phyloP scores from a whole-genome alignment of 495 filamentous ascomycete species.

The Choiromyces venosus region DNA sequence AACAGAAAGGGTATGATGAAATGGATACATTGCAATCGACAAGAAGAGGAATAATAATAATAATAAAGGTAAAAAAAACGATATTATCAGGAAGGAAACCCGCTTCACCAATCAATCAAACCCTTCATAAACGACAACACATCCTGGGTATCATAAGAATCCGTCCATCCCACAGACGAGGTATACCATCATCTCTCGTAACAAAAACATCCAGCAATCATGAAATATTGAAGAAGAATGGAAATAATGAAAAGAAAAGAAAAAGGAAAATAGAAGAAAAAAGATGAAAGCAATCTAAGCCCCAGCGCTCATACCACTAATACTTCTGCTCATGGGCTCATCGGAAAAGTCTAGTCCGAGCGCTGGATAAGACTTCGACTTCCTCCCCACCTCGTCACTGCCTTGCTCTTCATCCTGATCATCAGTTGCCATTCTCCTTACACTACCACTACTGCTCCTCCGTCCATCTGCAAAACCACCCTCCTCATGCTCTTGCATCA shows the following conservation, averaged over 20 bases:
- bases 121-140: not conserved
- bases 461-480: slow-evolving; percentile 22
- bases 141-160: not conserved
- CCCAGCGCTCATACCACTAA: slow-evolving; percentile 30
- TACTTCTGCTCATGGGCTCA: slow-evolving; percentile 25
- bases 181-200: not conserved
- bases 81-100: not conserved
- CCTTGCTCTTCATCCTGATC: slow-evolving; percentile 18
- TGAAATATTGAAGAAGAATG: not conserved
- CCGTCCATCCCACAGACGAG: not conserved
- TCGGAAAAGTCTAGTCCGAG: slow-evolving; percentile 36
- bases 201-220: not conserved
- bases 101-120: not conserved
- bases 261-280: slow-evolving; percentile 12
- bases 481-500: slow-evolving; percentile 30
- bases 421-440: slow-evolving; percentile 24
- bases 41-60: too few relatives aligned
- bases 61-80: not conserved
- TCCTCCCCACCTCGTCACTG: slow-evolving; percentile 18
- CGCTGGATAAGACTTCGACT: slow-evolving; percentile 34
- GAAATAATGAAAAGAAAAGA: slow-evolving; percentile 9
- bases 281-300: slow-evolving; percentile 17
- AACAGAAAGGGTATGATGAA: not conserved
- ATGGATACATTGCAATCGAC: not conserved
- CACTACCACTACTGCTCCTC: slow-evolving; percentile 33